phyloP scores from a whole-genome alignment of 2,329 filamentous ascomycete genomes.

The Fusarium keratoplasticum region DNA sequence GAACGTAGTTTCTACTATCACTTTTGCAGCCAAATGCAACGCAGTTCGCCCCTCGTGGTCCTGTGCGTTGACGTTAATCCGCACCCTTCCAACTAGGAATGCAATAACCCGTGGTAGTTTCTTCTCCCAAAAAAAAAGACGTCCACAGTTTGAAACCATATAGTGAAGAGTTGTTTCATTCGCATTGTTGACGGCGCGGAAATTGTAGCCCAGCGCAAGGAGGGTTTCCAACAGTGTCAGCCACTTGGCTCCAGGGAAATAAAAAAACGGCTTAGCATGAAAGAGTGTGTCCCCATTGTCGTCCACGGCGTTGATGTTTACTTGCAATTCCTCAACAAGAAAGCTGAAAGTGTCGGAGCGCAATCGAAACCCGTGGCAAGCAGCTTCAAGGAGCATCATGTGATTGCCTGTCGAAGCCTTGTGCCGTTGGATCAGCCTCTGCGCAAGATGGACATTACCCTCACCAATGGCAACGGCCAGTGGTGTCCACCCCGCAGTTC shows the following conservation, averaged over 20 bases:
- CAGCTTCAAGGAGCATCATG: not conserved
- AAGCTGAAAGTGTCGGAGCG: not conserved
- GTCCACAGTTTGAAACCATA: rapidly evolving
- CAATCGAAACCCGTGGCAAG: rapidly evolving
- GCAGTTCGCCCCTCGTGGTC: not conserved
- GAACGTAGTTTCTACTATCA: no score
- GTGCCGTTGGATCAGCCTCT: not conserved
- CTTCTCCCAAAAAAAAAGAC: rapidly evolving
- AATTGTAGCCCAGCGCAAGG: not conserved
- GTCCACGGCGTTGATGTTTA: not conserved
- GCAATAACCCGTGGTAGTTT: not conserved
- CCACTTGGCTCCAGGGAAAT: not conserved
- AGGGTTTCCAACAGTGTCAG: not conserved
- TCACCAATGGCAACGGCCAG: rapidly evolving
- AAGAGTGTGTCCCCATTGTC: not conserved
- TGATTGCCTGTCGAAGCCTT: not conserved
- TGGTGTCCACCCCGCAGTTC: not conserved
- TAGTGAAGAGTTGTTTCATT: not conserved
- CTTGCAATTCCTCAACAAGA: not conserved
- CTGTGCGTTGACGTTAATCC: not conserved
- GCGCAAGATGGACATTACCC: not conserved
- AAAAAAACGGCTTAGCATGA: rapidly evolving
- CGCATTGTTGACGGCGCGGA: not conserved
- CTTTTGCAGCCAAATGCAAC: not conserved
- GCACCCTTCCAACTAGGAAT: not conserved